These are phyloP conservation scores for Larix kaempferi DNA, from an alignment of 75 land plant genomes.

Conservation along the genomic window DNA sequence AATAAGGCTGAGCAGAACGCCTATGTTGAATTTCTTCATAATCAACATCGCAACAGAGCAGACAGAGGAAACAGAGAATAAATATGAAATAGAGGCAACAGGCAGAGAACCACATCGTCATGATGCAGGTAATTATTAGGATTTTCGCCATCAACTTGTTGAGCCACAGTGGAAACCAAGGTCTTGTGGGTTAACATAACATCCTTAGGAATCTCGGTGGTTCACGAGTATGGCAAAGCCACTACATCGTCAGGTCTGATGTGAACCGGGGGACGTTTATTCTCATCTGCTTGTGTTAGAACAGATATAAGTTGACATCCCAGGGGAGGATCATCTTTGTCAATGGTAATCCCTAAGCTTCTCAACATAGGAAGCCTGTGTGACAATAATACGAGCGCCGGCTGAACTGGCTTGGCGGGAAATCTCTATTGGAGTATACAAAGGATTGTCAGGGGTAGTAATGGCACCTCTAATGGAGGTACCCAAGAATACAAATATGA, in stretches of 20 bases:
- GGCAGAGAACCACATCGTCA: constrained; percentile 69
- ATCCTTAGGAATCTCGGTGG: constrained; percentile 18
- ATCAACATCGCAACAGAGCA: constrained; percentile 55
- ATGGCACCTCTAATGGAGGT: constrained; percentile 8
- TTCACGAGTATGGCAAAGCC: constrained; percentile 17
- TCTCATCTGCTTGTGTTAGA: background rate
- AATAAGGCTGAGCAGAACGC: constrained; percentile 46
- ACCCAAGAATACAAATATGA: constrained; percentile 11
- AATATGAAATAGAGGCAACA: constrained; percentile 75
- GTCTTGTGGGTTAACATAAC: constrained; percentile 18
- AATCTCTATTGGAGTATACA: constrained; percentile 11
- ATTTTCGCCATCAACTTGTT: constrained; percentile 63
- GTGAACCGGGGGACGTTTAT: background rate
- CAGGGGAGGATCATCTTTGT: background rate
- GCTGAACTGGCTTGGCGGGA: background rate
- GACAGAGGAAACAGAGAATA: constrained; percentile 62
- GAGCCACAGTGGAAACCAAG: constrained; percentile 11
- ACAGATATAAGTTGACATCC: constrained; percentile 8
- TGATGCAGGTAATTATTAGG: constrained; percentile 37
- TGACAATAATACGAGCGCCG: constrained; percentile 10
- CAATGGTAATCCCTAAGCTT: constrained; percentile 5
- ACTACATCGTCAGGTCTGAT: constrained; percentile 13
- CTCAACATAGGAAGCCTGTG: constrained; percentile 8
- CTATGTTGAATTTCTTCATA: constrained; percentile 65
- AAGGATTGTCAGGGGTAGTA: constrained; percentile 11